A percentile compares a stretch with the other conserved stretches of the same genome.
These are phyloP conservation scores for Protea cynaroides DNA, from an alignment of 164 flowering plant genomes.

Conservation along the genomic window DNA sequence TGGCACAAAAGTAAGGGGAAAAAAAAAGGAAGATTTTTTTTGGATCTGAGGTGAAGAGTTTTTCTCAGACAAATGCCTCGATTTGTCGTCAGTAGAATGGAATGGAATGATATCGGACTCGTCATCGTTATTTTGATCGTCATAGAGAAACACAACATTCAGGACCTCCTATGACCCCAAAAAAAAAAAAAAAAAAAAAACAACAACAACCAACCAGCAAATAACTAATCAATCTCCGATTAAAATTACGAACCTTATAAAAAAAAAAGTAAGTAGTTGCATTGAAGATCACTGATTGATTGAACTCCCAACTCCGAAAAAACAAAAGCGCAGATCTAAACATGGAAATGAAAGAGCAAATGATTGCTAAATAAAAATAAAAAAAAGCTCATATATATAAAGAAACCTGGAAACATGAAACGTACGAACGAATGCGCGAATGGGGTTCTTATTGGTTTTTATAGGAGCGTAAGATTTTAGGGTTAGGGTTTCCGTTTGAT, in stretches of 20 bases:
- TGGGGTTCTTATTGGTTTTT: not conserved
- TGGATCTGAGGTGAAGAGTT: not conserved
- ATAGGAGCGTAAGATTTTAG: constrained; percentile 6
- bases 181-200: no score
- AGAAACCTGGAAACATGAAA: not conserved
- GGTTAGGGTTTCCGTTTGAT: constrained; percentile 1
- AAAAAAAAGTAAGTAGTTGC: not conserved
- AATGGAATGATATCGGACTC: not conserved
- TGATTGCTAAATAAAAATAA: no score
- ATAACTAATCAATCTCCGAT: not conserved
- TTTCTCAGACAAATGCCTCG: not conserved
- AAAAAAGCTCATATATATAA: no score
- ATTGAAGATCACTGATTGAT: no score
- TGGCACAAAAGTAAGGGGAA: no score
- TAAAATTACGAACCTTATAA: not conserved
- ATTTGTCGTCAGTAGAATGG: not conserved
- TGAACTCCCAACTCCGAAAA: no score
- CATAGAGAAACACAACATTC: not conserved
- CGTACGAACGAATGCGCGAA: not conserved
- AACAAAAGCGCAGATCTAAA: no score
- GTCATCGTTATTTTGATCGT: not conserved
- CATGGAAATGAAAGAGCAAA: no score
- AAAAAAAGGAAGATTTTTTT: no score
- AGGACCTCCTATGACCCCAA: no score
- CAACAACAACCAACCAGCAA: not conserved